These are phyloP conservation scores for Tieghemiomyces parasiticus DNA, from an alignment of 192 early-diverging fungal species.

Conservation along the genomic window DNA sequence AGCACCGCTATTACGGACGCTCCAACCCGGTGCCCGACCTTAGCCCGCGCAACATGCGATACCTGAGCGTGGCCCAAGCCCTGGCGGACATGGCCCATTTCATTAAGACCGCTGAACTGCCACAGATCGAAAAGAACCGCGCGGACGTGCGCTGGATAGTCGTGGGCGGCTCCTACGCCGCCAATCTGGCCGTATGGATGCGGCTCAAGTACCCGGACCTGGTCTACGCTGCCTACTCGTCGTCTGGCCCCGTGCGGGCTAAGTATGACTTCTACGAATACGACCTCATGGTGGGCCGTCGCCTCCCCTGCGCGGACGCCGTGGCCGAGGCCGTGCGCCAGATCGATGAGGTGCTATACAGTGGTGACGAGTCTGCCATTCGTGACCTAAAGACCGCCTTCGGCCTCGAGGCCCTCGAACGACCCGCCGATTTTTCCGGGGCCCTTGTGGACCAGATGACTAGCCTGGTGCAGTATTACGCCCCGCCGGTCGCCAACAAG, in stretches of 20 bases:
- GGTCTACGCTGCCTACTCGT: conserved; percentile 54
- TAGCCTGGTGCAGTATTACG: conserved; percentile 23
- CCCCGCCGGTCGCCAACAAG: conserved; percentile 19
- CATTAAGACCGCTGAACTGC: conserved; percentile 20
- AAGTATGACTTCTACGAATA: conserved; percentile 49
- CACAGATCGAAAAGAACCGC: not conserved
- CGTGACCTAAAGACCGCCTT: conserved; percentile 22
- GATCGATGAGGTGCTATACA: conserved; percentile 27
- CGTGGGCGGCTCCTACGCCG: conserved; percentile 65
- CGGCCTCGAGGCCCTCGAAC: conserved; percentile 21
- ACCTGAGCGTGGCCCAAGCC: conserved; percentile 27
- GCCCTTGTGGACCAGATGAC: conserved; percentile 28
- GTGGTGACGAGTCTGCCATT: conserved; percentile 18
- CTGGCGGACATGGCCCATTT: conserved; percentile 31
- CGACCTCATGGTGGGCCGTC: conserved; percentile 31
- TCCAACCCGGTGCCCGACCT: conserved; percentile 36
- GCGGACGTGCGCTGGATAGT: conserved; percentile 42
- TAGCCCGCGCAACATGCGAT: conserved; percentile 25
- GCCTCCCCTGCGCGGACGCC: conserved; percentile 22
- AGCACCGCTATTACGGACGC: conserved; percentile 53
- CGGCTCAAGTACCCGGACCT: conserved; percentile 44
- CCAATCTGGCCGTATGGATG: conserved; percentile 63
- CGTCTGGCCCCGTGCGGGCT: conserved; percentile 57
- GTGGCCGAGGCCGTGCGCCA: conserved; percentile 26
- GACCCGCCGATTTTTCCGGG: conserved; percentile 29